phyloP scores from a whole-genome alignment of 140 eudicot species.

The Senecio squalidus region DNA sequence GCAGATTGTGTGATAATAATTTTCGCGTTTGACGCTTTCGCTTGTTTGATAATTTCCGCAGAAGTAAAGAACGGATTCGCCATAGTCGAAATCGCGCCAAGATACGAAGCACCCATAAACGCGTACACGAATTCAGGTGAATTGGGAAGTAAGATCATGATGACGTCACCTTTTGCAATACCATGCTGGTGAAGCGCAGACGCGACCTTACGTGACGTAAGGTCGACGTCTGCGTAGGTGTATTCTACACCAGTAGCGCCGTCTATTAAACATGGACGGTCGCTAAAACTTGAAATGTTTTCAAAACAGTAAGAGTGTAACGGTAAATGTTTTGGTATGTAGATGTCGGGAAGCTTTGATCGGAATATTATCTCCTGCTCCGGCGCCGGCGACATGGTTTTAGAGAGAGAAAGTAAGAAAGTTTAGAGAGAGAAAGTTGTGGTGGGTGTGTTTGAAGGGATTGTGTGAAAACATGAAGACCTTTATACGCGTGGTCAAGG shows the following conservation, averaged over 20 bases:
- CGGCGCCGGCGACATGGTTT: constrained; percentile 26
- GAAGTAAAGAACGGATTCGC: constrained; percentile 88
- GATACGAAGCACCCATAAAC: constrained; percentile 79
- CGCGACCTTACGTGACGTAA: constrained; percentile 51
- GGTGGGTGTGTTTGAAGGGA: not conserved
- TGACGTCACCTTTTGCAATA: constrained; percentile 48
- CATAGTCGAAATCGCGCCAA: constrained; percentile 76
- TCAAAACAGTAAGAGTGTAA: constrained; percentile 82
- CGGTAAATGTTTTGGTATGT: constrained; percentile 86
- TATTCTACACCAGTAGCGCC: constrained; percentile 54
- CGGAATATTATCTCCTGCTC: constrained; percentile 54
- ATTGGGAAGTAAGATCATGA: constrained; percentile 83
- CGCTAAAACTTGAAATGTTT: constrained; percentile 42
- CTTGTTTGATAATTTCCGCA: constrained; percentile 71
- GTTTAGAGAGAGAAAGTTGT: constrained; percentile 4
- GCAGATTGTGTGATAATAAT: constrained; percentile 58
- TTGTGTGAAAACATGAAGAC: not conserved
- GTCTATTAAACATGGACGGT: constrained; percentile 66
- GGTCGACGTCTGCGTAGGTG: constrained; percentile 74
- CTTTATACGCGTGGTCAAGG: constrained; percentile 26
- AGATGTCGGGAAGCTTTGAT: constrained; percentile 83
- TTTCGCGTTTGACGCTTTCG: constrained; percentile 61
- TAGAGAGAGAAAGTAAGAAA: constrained; percentile 2
- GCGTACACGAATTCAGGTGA: constrained; percentile 72
- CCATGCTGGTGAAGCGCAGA: constrained; percentile 56